Base-by-base conservation (phyloP, 495 filamentous ascomycete species). In the Opeltia flavorubescens region DNA sequence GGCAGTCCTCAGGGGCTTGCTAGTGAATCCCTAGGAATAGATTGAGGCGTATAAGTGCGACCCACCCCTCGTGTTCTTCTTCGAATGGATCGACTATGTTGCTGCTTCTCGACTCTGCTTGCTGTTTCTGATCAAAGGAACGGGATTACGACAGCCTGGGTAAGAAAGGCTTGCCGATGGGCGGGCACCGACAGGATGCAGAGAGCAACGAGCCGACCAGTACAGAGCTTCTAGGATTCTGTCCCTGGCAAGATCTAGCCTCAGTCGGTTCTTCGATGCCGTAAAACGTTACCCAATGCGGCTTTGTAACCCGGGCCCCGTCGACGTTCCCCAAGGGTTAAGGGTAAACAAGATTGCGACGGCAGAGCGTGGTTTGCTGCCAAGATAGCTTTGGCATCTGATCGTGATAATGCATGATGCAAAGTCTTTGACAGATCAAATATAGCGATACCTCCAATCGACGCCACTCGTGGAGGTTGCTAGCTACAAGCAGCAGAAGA, bases 271-370 rank as follows among this genome's bases (percentile, higher is more conserved):
- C 34, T 17, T 41, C 11, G 21, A 26, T n/a, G 38, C 38, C 38
- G 38, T 41, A 41, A 41, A 41, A 41, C 38, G 38, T 41, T 41
- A 41, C 38, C 38, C 21, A 25, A 41, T 21, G 21, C 13, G 38
- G 38, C 21, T 41, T 21, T 41, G 38, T 17, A 21, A 41, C 38
- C 38, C 38, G 38, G 4, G 13, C 25, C 38, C 38, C 21, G 25
- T 41, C 18, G 38, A 41, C 21, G 38, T 25, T 23, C 11, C 12
- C 11, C 6, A 23, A 13, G 7, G 5, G 13, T 17, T 21, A 41
- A 25, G 38, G 15, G 4, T 12, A 21, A 4, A 17, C 38, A 24
- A 5, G 20, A 25, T 12, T 23, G 38, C 21, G 25, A 21, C 12
- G 25, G 38, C 15, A 13, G 38, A 13, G 38, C 20, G 25, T n/a